A percentile compares a stretch with the other conserved stretches of the same genome.
Evolutionary conservation across 257 asterid species (phyloP).

Genomic region (Solanum tarapatanum): DNA sequence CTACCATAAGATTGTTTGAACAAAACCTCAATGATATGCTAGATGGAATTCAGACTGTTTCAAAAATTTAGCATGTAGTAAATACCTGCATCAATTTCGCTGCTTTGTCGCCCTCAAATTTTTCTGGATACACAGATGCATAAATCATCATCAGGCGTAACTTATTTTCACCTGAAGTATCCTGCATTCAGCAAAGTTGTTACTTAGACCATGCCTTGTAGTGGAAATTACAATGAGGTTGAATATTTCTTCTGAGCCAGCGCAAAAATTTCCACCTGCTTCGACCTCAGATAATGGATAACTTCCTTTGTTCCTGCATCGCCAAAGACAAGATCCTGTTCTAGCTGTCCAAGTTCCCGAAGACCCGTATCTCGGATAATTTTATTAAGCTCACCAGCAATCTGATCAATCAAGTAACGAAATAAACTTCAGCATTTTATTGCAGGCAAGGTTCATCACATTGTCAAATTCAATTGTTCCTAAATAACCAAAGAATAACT

Average conservation of each 20-base stretch:
- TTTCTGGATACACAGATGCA: constrained; percentile 81
- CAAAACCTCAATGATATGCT: neutral
- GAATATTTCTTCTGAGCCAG: neutral
- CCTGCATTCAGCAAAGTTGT: constrained; percentile 30
- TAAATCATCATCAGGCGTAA: constrained; percentile 85
- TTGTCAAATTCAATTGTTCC: neutral
- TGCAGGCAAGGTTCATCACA: neutral
- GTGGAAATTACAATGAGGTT: neutral
- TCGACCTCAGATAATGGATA: constrained; percentile 52
- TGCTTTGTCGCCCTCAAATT: constrained; percentile 91
- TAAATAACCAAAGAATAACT: neutral
- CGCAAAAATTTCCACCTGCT: constrained; percentile 35
- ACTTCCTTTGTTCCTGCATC: constrained; percentile 99
- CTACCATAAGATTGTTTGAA: neutral
- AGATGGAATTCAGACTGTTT: neutral
- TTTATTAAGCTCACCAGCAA: constrained; percentile 77
- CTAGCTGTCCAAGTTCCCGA: constrained; percentile 92
- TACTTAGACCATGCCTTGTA: neutral
- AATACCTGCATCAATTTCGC: constrained; percentile 89
- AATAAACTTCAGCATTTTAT: neutral
- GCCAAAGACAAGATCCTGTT: constrained; percentile 97
- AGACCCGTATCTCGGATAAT: constrained; percentile 56
- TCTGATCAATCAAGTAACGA: constrained; percentile 32
- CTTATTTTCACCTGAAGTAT: constrained; percentile 46
- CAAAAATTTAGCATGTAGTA: neutral